Base-by-base conservation (phyloP, 345 rosid genomes). In the Camelina sativa region DNA sequence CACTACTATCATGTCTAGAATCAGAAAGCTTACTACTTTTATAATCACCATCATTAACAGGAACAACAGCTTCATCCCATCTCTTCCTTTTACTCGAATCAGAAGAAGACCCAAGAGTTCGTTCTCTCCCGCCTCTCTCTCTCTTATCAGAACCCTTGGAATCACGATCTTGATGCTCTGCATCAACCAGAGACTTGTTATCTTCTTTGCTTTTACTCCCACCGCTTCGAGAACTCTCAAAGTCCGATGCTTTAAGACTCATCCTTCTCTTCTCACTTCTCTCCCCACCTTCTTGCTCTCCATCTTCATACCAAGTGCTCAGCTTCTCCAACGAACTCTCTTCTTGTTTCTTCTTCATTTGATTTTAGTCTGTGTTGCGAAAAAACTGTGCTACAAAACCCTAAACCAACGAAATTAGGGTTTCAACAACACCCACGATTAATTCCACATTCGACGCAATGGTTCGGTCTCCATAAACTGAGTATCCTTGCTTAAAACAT, bases 281-380 rank as follows among this genome's bases (percentile, higher is more conserved):
- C 34, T 89, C 97, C 7, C 87, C 89, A 67, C 82, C 88, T 17
- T 92, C 99, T 10, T 78, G 80, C 44, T 95, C 98, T 67, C 97
- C 97, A 57, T 95, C 98, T 83, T 95, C 88, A 71, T 95, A 92
- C 90, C 90, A 89, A 80, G 86, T 92, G 67, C 96, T 95, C 67
- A 92, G 65, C 79, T 86, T 86, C 38, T 95, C 97, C 82, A 95
- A 78, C 78, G 97, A 86, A 73, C 97, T 89, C 78, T 95, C 98
- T 84, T 95, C 98, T 73, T 81, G 92, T 64, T 86, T 92, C 81
- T 79, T 92, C 91, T 88, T 95, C 74, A 81, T 34, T 79, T 55
- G 37, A 23, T 54, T 6, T 17, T 17, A 9, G 22, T 10, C 5
- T 48, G 22, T 8, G 34, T 3, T 12, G 52, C 12, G 2, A 28